Base-by-base conservation (phyloP, 768 basidiomycete genomes). In the Calocybe indica region DNA sequence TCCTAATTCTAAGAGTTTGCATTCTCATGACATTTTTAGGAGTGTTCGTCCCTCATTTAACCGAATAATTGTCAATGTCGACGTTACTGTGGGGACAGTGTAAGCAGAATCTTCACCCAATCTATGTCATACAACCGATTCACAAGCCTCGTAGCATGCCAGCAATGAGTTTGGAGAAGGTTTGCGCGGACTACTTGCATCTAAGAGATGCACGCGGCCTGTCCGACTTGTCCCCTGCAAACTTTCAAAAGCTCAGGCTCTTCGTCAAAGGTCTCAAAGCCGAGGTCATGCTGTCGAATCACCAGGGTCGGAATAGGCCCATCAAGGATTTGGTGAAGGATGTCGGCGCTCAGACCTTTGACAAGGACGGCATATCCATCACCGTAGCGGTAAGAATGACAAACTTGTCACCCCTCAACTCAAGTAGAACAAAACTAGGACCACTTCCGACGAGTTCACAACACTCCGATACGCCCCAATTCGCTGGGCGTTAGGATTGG, bases 61-160 rank as follows among this genome's bases (percentile, higher is more conserved):
- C 7, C 46, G 59, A 10, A 55, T 76, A 0, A 45, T 70, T 5
- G 59, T 75, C 11, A 76, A 75, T 46, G 63, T 75, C 0, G 74
- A 75, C 44, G 63, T 65, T 0, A 69, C 72, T 1, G 63, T 69
- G 2, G 68, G 73, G 5, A 61, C 71, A 1, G 48, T 75, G 72
- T 75, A 59, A 46, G 60, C 50, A 7, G 35, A 7, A 28, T 29
- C 3, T 7, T 5, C 34, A 11, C 33, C 29, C 28, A 28, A n/a
- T 28, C 31, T 36, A 28, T 1, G 9, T 49, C 40, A 9, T 34
- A 29, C 12, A 5, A 22, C 14, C 35, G 30, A 5, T 28, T 14
- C 8, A 9, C 35, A 36, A 7, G 12, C 28, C 31, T 2, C n/a
- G 5, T 28, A 66, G 64, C 14, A 52, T 68, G 10, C 66, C 64